A percentile compares a stretch with the other conserved stretches of the same genome.
phyloP scores from a whole-genome alignment of 805 yeast genomes.

The Yarrowia yakushimensis region DNA sequence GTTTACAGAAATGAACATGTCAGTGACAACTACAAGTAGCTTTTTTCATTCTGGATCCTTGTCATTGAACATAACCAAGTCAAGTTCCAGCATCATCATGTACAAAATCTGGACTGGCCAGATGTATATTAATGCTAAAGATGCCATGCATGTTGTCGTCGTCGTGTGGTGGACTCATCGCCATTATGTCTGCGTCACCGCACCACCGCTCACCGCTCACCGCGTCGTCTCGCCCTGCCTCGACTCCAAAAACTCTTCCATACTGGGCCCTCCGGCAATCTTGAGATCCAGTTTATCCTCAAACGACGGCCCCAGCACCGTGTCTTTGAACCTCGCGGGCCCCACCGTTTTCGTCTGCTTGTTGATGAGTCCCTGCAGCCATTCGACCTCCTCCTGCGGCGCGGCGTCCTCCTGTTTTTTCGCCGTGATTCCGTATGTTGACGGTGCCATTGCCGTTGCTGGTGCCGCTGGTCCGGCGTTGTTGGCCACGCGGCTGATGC shows the following conservation, averaged over 20 bases:
- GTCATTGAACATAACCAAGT: too few species aligned
- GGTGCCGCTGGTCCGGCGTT: not conserved
- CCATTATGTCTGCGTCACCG: too few species aligned
- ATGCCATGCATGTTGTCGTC: too few species aligned
- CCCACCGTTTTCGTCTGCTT: conserved; percentile 38
- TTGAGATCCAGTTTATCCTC: conserved; percentile 20
- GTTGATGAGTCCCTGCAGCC: conserved; percentile 37
- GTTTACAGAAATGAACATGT: too few species aligned
- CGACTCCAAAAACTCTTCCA: conserved; percentile 22
- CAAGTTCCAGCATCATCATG: too few species aligned
- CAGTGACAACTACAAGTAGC: too few species aligned
- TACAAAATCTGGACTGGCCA: too few species aligned
- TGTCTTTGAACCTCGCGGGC: conserved; percentile 36
- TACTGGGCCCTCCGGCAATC: conserved; percentile 29
- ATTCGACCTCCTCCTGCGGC: conserved; percentile 32
- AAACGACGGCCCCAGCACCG: conserved; percentile 31
- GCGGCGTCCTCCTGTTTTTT: conserved; percentile 18
- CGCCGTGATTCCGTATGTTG: conserved; percentile 18
- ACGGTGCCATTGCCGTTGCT: not conserved
- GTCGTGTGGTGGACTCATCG: too few species aligned
- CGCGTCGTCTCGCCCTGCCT: not conserved
- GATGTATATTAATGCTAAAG: too few species aligned
- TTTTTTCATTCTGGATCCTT: too few species aligned
- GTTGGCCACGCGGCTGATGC: conserved; percentile 28
- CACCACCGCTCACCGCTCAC: too few species aligned